Percentiles rank a stretch among this genome's conserved stretches.
These are phyloP conservation scores for Exserohilum turcica DNA, from an alignment of 2,329 filamentous ascomycete genomes.

Conservation along the genomic window DNA sequence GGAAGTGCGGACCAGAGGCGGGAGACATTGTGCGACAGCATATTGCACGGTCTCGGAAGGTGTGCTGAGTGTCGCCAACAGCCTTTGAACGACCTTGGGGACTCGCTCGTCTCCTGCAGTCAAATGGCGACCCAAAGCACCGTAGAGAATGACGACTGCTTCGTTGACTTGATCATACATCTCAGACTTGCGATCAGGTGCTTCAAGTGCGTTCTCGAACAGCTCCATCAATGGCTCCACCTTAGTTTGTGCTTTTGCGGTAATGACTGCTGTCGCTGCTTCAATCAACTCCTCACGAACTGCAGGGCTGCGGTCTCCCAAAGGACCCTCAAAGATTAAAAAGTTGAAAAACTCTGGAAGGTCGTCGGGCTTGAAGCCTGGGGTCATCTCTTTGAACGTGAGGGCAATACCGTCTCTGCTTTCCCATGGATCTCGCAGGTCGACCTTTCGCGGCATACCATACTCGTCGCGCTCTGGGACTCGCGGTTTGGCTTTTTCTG, in stretches of 20 bases:
- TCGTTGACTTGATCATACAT: constrained; percentile 91
- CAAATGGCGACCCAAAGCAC: constrained; percentile 87
- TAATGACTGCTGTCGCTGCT: constrained; percentile 80
- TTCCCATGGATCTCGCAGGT: constrained; percentile 89
- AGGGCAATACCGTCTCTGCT: constrained; percentile 85
- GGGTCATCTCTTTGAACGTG: constrained; percentile 81
- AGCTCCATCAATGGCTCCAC: constrained; percentile 91
- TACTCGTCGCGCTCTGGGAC: constrained; percentile 87
- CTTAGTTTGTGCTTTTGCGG: constrained; percentile 77
- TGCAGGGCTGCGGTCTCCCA: constrained; percentile 78
- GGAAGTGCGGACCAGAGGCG: constrained; percentile 84
- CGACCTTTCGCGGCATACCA: constrained; percentile 90
- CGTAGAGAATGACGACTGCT: constrained; percentile 96
- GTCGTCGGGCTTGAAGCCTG: constrained; percentile 68
- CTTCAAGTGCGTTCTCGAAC: constrained; percentile 86
- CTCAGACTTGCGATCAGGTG: constrained; percentile 79
- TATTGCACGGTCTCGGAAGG: constrained; percentile 97
- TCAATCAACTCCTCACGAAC: constrained; percentile 93
- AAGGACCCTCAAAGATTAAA: constrained; percentile 80
- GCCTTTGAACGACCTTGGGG: constrained; percentile 82
- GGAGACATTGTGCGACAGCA: constrained; percentile 90
- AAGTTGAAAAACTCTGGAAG: constrained; percentile 82
- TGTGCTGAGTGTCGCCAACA: constrained; percentile 86
- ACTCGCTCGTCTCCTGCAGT: constrained; percentile 84
- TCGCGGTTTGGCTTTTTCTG: constrained; percentile 78